Base-by-base conservation (phyloP, 192 early-diverging fungal species). In the Backusella luteola region DNA sequence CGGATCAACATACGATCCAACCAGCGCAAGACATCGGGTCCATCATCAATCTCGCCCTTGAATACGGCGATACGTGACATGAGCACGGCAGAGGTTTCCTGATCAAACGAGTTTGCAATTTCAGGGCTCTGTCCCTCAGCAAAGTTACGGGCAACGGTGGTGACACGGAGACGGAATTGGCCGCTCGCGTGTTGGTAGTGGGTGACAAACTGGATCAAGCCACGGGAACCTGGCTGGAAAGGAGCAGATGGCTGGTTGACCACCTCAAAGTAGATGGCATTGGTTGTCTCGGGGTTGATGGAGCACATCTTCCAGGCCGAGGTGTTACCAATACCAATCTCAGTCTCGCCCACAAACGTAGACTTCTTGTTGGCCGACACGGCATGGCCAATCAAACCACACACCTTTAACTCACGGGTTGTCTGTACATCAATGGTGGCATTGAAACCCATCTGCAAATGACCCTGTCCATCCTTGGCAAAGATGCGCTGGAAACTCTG, bases 1-100 rank as follows among this genome's bases (percentile, higher is more conserved):
- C 98, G 93, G 84, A 99, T 99, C 49, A 99, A 85, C 95, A 98
- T 98, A 75, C 97, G 91, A 87, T 99, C 98, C 63, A 99, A 81
- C 97, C 98, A 98, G 56, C 96, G 89, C 79, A 98, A 82, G 15
- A 99, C 98, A 83, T 98, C 98, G 36, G 96, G 94, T 4, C 94
- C 94, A 86, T 99, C 96, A 80, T 99, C 98, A 73, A 95, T 91
- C 77, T 98, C 98, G n/a, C 96, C 93, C 88, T 98, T 98, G 88
- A 95, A 98, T 34, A 94, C 93, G 3, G 95, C 94, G 74, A 99
- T 98, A 76, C 98, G 93, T 14, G 97, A 89, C 96, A 98, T 99
- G 21, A 99, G 84, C 9, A 97, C 96, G 6, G 98, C 98, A 3
- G 98, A 93, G 0, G 98, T 95, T 81, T 99, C 98, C 85, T 99